These are phyloP conservation scores for Quercus mongolica DNA, from an alignment of 306 rosid genomes.

Conservation along the genomic window DNA sequence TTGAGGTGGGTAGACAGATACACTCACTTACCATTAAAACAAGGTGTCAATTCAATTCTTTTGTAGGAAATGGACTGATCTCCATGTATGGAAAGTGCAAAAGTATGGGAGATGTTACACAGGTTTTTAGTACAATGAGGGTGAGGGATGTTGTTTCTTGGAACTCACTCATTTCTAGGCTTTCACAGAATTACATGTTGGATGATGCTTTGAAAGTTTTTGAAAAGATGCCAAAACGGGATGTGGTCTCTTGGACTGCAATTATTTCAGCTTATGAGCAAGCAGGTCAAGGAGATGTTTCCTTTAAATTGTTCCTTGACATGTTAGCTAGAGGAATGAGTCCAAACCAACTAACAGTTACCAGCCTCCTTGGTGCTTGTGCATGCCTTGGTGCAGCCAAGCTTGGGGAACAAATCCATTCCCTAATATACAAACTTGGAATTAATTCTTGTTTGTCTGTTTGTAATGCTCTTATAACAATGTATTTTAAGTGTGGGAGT, in stretches of 20 bases:
- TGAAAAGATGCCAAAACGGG: background rate
- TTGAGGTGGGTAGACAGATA: slow-evolving; percentile 28
- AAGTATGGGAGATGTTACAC: slow-evolving; percentile 5
- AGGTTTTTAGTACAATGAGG: slow-evolving; percentile 20
- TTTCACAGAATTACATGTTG: slow-evolving; percentile 6
- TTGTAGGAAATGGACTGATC: slow-evolving; percentile 36
- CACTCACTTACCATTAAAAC: slow-evolving; percentile 34
- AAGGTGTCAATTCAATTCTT: slow-evolving; percentile 27
- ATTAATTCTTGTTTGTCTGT: slow-evolving; percentile 25
- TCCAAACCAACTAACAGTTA: slow-evolving; percentile 22
- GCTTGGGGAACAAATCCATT: slow-evolving; percentile 36
- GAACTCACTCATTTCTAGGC: slow-evolving; percentile 23
- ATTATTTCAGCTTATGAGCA: slow-evolving; percentile 39
- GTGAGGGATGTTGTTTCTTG: slow-evolving; percentile 22
- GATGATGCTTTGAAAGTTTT: too few species aligned
- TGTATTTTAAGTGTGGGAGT: slow-evolving; percentile 41
- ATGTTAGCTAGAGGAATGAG: slow-evolving; percentile 26
- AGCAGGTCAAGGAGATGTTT: slow-evolving; percentile 16
- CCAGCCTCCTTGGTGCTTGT: slow-evolving; percentile 35
- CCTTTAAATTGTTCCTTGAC: slow-evolving; percentile 22
- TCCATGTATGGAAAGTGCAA: slow-evolving; percentile 37
- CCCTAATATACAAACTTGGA: slow-evolving; percentile 24
- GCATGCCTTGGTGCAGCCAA: slow-evolving; percentile 15
- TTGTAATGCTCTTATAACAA: slow-evolving; percentile 30
- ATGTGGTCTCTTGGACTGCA: slow-evolving; percentile 38